phyloP scores from a whole-genome alignment of 768 basidiomycete genomes.

The Macrolepiota albuminosa region DNA sequence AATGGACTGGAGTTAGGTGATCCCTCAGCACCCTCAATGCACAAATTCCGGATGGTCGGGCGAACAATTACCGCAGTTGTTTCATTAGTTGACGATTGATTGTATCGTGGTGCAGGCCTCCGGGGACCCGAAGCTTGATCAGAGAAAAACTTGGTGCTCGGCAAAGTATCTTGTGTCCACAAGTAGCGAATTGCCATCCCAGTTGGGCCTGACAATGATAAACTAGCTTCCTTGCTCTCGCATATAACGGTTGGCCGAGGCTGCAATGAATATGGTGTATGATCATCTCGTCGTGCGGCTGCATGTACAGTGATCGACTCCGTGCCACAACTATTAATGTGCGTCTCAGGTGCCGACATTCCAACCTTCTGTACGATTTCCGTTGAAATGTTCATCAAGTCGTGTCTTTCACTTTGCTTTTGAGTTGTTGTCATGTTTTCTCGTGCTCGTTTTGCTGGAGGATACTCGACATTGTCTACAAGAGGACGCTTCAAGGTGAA shows the following conservation, averaged over 20 bases:
- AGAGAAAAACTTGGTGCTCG: background rate
- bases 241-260: background rate
- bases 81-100: background rate
- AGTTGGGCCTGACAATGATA: background rate
- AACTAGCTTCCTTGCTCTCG: background rate
- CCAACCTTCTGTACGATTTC: too few species aligned
- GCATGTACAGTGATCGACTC: background rate
- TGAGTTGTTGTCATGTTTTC: background rate
- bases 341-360: background rate
- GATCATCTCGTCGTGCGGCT: background rate
- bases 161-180: background rate
- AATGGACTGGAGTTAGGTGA: background rate
- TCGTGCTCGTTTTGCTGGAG: background rate
- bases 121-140: background rate
- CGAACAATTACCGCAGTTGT: background rate
- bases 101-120: too few species aligned
- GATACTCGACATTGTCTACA: background rate
- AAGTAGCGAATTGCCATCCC: background rate
- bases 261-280: background rate
- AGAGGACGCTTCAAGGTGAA: background rate
- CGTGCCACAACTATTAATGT: background rate
- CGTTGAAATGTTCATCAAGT: too few species aligned
- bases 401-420: background rate
- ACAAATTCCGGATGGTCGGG: background rate
- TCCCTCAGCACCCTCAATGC: background rate